Percentiles rank a stretch among this genome's conserved stretches.
These are phyloP conservation scores for Trametes cubensis DNA, from an alignment of 768 basidiomycete species.

Conservation along the genomic window DNA sequence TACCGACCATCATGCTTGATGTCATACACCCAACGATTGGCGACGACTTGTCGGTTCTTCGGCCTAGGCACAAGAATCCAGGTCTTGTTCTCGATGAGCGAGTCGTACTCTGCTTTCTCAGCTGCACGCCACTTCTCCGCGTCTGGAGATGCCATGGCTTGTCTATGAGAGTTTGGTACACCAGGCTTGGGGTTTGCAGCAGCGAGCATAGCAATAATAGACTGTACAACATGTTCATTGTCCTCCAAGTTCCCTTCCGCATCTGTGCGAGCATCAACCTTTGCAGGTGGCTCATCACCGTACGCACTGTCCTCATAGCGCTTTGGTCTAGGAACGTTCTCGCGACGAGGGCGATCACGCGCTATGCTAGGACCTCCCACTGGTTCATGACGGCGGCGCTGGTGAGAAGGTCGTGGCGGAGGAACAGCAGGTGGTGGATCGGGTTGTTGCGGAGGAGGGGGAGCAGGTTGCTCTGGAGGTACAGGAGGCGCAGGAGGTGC, in stretches of 20 bases:
- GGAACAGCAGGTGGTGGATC: neutral
- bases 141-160: slow-evolving; percentile 5
- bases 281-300: neutral
- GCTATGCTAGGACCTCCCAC: neutral
- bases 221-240: neutral
- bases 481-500: neutral
- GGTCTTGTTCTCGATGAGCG: slow-evolving; percentile 10
- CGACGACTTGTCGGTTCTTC: slow-evolving; percentile 25
- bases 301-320: neutral
- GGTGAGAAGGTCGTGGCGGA: neutral
- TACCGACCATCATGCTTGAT: slow-evolving; percentile 10
- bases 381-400: neutral
- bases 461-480: neutral
- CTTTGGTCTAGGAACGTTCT: neutral
- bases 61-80: slow-evolving; percentile 6
- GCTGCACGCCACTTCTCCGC: slow-evolving; percentile 1
- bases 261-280: neutral
- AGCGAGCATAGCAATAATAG: neutral
- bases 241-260: neutral
- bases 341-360: neutral
- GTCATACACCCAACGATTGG: neutral
- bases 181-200: neutral
- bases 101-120: slow-evolving; percentile 4
- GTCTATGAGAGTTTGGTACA: neutral
- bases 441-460: too few species aligned